Percentiles rank a stretch among this genome's conserved stretches.
Evolutionary conservation across 768 basidiomycete genomes (phyloP).

Genomic region (Serendipita vermifera): DNA sequence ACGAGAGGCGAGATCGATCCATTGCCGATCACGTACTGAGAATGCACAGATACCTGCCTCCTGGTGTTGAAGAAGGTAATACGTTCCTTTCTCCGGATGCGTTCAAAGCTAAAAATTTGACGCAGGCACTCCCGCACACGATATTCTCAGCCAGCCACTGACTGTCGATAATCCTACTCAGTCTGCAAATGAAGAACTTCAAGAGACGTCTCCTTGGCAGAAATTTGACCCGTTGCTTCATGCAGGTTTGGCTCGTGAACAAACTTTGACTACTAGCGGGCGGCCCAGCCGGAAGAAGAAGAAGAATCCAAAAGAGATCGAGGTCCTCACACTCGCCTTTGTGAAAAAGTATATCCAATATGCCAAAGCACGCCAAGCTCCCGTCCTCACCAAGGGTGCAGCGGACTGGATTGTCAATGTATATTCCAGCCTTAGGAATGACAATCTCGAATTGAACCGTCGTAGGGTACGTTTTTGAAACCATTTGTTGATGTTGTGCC

Average conservation of each 20-base stretch:
- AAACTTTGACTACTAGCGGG: slow-evolving; percentile 36
- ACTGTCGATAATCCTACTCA: slow-evolving; percentile 68
- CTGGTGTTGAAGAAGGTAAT: slow-evolving; percentile 88
- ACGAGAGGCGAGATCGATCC: slow-evolving; percentile 81
- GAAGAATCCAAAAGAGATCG: slow-evolving; percentile 31
- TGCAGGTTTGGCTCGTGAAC: slow-evolving; percentile 49
- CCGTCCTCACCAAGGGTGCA: slow-evolving; percentile 80
- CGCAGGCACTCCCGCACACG: slow-evolving; percentile 55
- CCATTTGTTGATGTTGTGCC: neutral
- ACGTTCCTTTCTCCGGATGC: neutral
- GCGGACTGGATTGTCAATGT: slow-evolving; percentile 89
- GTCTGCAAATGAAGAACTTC: slow-evolving; percentile 23
- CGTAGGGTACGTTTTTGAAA: slow-evolving; percentile 27
- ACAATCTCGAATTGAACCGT: slow-evolving; percentile 73
- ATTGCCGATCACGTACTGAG: slow-evolving; percentile 97
- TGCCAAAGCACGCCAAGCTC: slow-evolving; percentile 77
- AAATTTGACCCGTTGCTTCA: slow-evolving; percentile 95
- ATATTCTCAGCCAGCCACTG: slow-evolving; percentile 78
- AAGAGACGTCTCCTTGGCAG: slow-evolving; percentile 75
- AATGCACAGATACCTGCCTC: slow-evolving; percentile 92
- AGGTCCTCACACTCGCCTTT: slow-evolving; percentile 85
- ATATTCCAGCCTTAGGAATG: slow-evolving; percentile 84
- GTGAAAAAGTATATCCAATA: slow-evolving; percentile 99
- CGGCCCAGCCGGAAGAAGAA: slow-evolving; percentile 42
- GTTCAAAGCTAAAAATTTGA: neutral